Evolutionary conservation across 352 stramenopile species (phyloP).

Genomic region (Poterioochromonas sp.): DNA sequence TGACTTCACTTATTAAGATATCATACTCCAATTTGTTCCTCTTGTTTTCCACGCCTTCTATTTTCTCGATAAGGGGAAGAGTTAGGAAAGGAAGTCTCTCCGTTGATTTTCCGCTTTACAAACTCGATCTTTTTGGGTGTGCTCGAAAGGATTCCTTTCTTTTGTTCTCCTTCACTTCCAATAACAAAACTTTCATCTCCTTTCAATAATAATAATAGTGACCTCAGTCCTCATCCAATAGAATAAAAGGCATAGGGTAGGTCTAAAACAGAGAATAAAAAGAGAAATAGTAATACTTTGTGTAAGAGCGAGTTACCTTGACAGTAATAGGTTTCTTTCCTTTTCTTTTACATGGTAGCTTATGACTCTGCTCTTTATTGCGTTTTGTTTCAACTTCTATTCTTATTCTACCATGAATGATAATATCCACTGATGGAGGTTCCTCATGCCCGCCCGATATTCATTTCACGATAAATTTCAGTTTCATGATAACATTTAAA

Average conservation of each 20-base stretch:
- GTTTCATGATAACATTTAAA: background rate
- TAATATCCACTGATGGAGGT: background rate
- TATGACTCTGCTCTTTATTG: background rate
- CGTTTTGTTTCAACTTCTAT: background rate
- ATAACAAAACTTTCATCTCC: background rate
- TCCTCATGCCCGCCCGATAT: background rate
- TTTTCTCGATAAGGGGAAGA: no score
- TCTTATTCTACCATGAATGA: background rate
- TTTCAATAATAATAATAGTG: background rate
- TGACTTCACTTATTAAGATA: no score
- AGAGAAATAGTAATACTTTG: no score
- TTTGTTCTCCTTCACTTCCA: background rate
- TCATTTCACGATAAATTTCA: background rate
- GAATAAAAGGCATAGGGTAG: background rate
- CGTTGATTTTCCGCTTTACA: no score
- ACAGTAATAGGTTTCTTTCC: slow-evolving; percentile 1
- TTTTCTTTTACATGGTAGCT: background rate
- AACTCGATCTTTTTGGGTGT: no score
- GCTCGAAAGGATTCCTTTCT: background rate
- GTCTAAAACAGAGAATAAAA: background rate
- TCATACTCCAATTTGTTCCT: no score
- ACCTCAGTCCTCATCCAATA: background rate
- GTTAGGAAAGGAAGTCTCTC: no score
- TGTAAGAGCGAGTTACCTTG: background rate
- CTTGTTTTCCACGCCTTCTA: no score